Conservation (phyloP, 768 basidiomycete species). For the Tulasnella sp. region DNA sequence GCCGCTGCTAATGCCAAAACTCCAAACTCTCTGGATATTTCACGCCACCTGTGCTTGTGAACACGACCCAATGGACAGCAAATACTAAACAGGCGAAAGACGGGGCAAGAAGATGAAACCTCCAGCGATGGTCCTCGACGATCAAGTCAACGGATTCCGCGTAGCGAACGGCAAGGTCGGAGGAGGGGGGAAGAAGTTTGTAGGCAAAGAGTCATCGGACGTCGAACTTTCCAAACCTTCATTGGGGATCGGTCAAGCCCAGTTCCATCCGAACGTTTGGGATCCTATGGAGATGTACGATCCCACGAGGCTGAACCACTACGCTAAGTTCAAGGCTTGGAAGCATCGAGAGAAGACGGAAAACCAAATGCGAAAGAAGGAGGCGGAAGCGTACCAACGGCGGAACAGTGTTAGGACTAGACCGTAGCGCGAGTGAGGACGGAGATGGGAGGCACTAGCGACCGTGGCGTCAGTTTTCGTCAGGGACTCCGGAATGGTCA, state of each 20-base stretch:
- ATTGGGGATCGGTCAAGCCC: no score
- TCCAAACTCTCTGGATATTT: conserved; percentile 65
- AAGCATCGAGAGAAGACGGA: conserved; percentile 76
- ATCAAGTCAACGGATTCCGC: conserved; percentile 80
- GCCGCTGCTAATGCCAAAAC: conserved; percentile 47
- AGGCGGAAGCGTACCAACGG: conserved; percentile 52
- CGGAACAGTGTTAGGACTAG: conserved; percentile 57
- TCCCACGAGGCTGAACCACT: conserved; percentile 82
- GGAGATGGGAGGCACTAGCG: conserved; percentile 23
- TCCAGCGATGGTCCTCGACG: conserved; percentile 87
- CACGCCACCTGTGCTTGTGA: conserved; percentile 63
- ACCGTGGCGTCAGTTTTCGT: conserved; percentile 12
- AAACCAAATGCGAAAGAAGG: conserved; percentile 63
- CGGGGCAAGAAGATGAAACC: conserved; percentile 92
- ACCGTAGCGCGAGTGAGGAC: conserved; percentile 42
- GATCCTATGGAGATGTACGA: conserved; percentile 82
- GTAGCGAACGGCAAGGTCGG: conserved; percentile 43
- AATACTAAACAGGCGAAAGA: conserved; percentile 51
- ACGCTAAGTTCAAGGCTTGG: conserved; percentile 85
- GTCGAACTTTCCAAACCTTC: no score
- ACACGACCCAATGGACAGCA: conserved; percentile 40
- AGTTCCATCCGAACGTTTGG: conserved; percentile 53
- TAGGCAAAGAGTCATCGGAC: no score
- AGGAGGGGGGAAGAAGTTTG: conserved; percentile 55
- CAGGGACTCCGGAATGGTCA: not conserved